Evolutionary conservation across 768 basidiomycete genomes (phyloP), one percentile per base, ranked within the genome.

Genomic region (Agaricus sinodeliciosus): DNA sequence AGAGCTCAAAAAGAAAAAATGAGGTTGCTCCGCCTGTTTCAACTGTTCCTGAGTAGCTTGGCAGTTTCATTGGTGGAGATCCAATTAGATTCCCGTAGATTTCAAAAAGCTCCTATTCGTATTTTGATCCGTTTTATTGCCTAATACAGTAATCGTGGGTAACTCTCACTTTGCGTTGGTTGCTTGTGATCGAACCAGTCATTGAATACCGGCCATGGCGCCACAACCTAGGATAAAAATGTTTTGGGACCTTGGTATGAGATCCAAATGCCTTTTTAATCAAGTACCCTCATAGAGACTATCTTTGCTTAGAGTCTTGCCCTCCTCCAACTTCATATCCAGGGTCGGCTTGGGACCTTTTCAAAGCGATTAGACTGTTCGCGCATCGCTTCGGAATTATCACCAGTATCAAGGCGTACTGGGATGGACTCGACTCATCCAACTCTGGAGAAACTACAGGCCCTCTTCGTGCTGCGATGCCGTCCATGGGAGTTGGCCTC

Each of bases 161-260:
- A n/a, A 31, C 31, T 31, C 31, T 8, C 11, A 31, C 31, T 7
- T 31, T 5, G 8, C 31, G 3, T 7, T 31, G 31, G 11, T n/a
- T 11, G 11, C 31, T 31, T 31, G 8, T 11, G 31, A 31, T 11
- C 11, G 31, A 8, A 31, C 11, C 31, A 31, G 31, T 5, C 31
- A 16, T 11, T 43, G 4, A 43, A 19, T 5, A 3, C 18, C 11
- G 26, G 3, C 18, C 26, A n/a, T 41, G 18, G 31, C 41, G 49
- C 41, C 41, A 3, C 49, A 50, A 34, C 16, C 48, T 11, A 28
- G 41, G 31, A 52, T 47, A 9, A 51, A 42, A 15, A 43, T 58
- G 9, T 49, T 58, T 25, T 58, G 58, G 58, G 58, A 58, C 37
- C 39, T 58, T 8, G 58, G 58, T 51, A 42, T 49, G 55, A 16